Evolutionary conservation across 495 filamentous ascomycete species (phyloP).

Genomic region (Penicillium chermesinum): DNA sequence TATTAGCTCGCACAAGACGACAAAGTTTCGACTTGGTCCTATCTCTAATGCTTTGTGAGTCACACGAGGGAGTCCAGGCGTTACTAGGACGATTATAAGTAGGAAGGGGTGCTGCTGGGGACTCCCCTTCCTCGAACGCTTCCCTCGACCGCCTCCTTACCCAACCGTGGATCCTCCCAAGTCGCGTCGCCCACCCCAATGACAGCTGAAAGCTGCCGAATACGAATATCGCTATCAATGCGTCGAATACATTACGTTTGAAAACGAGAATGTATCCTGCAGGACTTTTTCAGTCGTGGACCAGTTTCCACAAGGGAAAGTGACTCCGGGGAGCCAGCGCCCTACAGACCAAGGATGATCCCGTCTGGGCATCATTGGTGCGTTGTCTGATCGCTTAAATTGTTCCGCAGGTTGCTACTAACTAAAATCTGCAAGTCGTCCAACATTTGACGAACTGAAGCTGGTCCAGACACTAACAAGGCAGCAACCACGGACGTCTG

Average conservation of each 20-base stretch:
- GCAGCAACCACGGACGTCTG: too few species aligned
- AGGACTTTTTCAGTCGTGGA: neutral
- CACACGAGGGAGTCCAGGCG: neutral
- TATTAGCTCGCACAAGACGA: neutral
- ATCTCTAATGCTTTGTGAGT: neutral
- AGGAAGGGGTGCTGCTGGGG: neutral
- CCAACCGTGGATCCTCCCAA: too few species aligned
- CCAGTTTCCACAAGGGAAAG: neutral
- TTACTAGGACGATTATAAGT: neutral
- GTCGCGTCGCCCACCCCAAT: too few species aligned
- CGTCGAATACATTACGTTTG: too few species aligned
- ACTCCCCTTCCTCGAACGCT: neutral
- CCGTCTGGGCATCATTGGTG: too few species aligned
- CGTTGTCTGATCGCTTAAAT: neutral
- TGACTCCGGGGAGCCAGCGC: neutral
- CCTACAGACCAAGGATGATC: too few species aligned
- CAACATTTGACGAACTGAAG: too few species aligned
- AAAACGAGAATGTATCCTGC: neutral
- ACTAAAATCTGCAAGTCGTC: neutral
- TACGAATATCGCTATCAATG: too few species aligned
- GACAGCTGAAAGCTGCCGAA: too few species aligned
- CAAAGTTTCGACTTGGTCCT: neutral
- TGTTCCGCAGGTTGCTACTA: neutral
- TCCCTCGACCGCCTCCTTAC: neutral
- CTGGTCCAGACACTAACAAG: too few species aligned